Evolutionary conservation across 495 filamentous ascomycete species (phyloP).

Genomic region (Trichoderma orchidacearum): DNA sequence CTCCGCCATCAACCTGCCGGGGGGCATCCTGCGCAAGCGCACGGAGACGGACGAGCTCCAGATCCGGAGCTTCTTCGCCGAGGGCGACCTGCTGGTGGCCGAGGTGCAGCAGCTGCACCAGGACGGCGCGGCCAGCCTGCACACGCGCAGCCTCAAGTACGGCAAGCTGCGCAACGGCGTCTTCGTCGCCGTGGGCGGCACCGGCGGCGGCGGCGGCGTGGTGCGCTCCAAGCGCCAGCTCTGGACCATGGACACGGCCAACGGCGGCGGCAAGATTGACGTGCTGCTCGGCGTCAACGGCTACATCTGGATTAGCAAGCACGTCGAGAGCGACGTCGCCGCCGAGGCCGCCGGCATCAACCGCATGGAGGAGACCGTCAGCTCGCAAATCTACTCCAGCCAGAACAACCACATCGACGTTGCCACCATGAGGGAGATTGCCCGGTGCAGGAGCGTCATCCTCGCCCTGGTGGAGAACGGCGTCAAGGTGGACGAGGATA

Average conservation of each 20-base stretch:
- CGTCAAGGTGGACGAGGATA: constrained; percentile 80
- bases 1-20: constrained; percentile 83
- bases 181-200: constrained; percentile 68
- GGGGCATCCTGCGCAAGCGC: constrained; percentile 78
- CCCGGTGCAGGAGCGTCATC: constrained; percentile 65
- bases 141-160: constrained; percentile 82
- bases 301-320: constrained; percentile 85
- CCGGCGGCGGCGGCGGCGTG: constrained; percentile 72
- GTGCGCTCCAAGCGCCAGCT: constrained; percentile 68
- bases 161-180: constrained; percentile 89
- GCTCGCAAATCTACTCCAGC: constrained; percentile 62
- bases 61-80: constrained; percentile 82
- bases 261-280: constrained; percentile 62
- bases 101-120: constrained; percentile 77
- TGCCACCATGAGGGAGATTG: constrained; percentile 76
- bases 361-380: constrained; percentile 68
- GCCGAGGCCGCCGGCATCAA: constrained; percentile 45
- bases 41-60: constrained; percentile 92
- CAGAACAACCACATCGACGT: constrained; percentile 73
- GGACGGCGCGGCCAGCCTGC: constrained; percentile 73
- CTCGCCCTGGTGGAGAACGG: constrained; percentile 68
- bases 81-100: constrained; percentile 80
- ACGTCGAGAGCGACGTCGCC: constrained; percentile 36
- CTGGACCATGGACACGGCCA: constrained; percentile 59
- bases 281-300: constrained; percentile 90